Conservation (phyloP, 805 yeast genomes). For the Candida pseudoglaebosa region DNA sequence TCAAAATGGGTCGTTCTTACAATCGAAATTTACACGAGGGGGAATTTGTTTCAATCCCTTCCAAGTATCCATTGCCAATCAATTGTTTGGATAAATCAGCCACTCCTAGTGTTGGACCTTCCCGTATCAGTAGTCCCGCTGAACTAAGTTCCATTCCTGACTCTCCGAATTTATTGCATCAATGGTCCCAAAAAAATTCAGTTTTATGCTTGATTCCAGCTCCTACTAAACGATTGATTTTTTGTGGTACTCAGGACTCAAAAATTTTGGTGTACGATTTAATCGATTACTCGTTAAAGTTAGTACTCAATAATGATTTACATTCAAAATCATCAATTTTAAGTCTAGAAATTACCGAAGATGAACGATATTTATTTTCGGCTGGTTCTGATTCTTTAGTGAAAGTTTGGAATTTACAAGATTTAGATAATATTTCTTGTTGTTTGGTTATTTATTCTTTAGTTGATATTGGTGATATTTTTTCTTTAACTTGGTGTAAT, state of each 20-base stretch:
- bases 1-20: neutral
- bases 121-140: conserved; percentile 19
- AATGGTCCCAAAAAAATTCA: conserved; percentile 72
- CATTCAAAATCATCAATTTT: conserved; percentile 77
- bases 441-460: conserved; percentile 63
- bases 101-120: conserved; percentile 16
- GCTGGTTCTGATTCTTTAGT: conserved; percentile 90
- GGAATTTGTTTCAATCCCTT: conserved; percentile 25
- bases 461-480: conserved; percentile 90
- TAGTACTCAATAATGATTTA: conserved; percentile 36
- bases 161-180: conserved; percentile 46
- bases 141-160: neutral
- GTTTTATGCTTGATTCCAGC: conserved; percentile 69
- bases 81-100: conserved; percentile 14
- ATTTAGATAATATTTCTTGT: conserved; percentile 9
- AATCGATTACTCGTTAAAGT: conserved; percentile 46
- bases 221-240: conserved; percentile 53
- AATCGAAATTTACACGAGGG: conserved; percentile 24
- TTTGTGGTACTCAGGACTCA: conserved; percentile 91
- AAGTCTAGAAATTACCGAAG: conserved; percentile 53
- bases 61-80: conserved; percentile 25
- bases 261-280: conserved; percentile 69
- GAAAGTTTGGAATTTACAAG: conserved; percentile 72
- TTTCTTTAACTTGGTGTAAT: conserved; percentile 71
- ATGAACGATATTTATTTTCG: conserved; percentile 63